These are phyloP conservation scores for Earliella scabrosa DNA, from an alignment of 1,284 basidiomycete genomes.

Conservation along the genomic window DNA sequence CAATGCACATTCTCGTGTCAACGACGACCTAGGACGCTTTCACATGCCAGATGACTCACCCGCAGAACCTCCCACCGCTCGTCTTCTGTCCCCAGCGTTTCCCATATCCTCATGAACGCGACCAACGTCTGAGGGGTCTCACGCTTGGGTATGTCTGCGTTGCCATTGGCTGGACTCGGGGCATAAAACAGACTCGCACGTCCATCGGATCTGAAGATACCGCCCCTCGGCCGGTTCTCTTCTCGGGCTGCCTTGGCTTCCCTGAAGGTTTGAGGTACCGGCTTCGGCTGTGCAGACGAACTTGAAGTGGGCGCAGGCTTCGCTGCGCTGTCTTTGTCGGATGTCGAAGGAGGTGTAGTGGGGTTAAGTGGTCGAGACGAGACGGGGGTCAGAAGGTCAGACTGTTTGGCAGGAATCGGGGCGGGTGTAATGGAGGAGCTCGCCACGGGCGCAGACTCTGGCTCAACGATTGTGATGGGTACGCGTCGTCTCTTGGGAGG, in stretches of 20 bases:
- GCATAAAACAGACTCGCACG: slow-evolving; percentile 28
- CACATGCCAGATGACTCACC: slow-evolving; percentile 14
- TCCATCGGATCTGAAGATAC: slow-evolving; percentile 34
- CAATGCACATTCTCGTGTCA: background rate
- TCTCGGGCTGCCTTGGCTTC: slow-evolving; percentile 60
- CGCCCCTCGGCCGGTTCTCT: slow-evolving; percentile 31
- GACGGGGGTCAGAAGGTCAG: slow-evolving; percentile 35
- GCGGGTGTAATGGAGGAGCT: slow-evolving; percentile 14
- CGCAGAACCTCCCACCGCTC: slow-evolving; percentile 21
- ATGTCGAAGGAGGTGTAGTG: slow-evolving; percentile 12
- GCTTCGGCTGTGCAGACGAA: slow-evolving; percentile 9
- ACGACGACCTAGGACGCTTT: background rate
- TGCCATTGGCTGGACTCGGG: background rate
- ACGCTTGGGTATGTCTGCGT: slow-evolving; percentile 6
- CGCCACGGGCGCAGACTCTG: slow-evolving; percentile 20
- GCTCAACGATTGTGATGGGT: slow-evolving; percentile 71
- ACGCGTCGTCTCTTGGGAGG: slow-evolving; percentile 56
- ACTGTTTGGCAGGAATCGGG: background rate
- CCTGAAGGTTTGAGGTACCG: slow-evolving; percentile 43
- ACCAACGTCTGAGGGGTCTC: slow-evolving; percentile 54
- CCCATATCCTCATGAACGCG: slow-evolving; percentile 62
- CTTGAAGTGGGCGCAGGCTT: slow-evolving; percentile 11
- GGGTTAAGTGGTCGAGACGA: slow-evolving; percentile 32
- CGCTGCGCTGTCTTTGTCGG: slow-evolving; percentile 16
- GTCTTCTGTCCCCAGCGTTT: slow-evolving; percentile 35